Evolutionary conservation across 768 basidiomycete genomes (phyloP), one percentile per base, ranked within the genome.

Genomic region (Coprinopsis marcescibilis): DNA sequence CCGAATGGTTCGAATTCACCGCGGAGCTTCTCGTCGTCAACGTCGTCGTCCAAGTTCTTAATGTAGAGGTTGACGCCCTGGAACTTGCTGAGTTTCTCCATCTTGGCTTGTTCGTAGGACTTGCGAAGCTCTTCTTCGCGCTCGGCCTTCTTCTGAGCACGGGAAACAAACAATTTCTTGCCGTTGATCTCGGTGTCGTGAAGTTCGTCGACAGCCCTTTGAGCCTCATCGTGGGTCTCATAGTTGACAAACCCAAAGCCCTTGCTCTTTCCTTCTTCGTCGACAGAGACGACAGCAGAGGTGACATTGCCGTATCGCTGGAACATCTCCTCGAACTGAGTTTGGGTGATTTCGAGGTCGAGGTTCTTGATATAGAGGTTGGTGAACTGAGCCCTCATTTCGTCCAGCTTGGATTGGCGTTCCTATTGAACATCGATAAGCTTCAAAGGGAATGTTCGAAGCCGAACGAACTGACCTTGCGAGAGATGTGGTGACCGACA

Each of bases 191-290:
- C 95, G 32, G 62, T 73, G 57, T 99, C 95, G 65, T 98, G 83
- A 47, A 99, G 82, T 50, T 65, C 70, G 27, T 97, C 93, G 50
- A 96, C 90, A 37, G 96, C 96, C 62, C 71, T 73, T 63, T 85
- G 83, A 27, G 96, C 96, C 55, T 90, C 85, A 30, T 97, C 95
- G 67, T 99, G 96, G 21, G 66, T 72, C 61, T 93, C 90, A 61
- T 72, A 98, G 78, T 98, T 98, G 68, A 99, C 93, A 64, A 99
- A 99, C 48, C 95, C 96, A 57, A 99, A 98, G 38, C 93, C 95
- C 65, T 89, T 94, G 81, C 85, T 90, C 69, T 79, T 92, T 62
- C 93, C 93, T 49, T 83, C 78, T 40, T 92, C 90, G 57, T 97
- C 93, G 37, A 78, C 45, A 60, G 85, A 80, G 48, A 99, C 64